phyloP scores from a whole-genome alignment of 768 basidiomycete species.

The Tylopilus rubrobrunneus region DNA sequence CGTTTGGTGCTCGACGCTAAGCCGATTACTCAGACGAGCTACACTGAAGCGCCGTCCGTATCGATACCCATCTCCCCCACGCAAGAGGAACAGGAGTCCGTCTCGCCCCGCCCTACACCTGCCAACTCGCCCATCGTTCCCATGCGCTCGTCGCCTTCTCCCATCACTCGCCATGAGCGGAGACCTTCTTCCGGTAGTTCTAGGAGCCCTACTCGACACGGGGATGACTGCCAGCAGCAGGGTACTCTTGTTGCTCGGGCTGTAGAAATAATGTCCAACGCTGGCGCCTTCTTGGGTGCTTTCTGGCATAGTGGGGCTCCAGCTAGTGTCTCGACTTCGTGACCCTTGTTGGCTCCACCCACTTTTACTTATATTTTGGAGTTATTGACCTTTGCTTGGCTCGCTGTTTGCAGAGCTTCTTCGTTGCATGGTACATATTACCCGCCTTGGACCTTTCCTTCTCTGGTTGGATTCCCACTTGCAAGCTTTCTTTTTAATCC shows the following conservation, averaged over 20 bases:
- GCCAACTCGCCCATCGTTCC: conserved; percentile 54
- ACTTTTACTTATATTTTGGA: conserved; percentile 32
- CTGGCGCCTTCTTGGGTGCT: conserved; percentile 70
- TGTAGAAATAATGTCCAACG: conserved; percentile 76
- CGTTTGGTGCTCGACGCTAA: conserved; percentile 28
- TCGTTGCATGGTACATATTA: conserved; percentile 23
- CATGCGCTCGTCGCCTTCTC: conserved; percentile 24
- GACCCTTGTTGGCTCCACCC: background rate
- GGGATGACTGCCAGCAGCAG: conserved; percentile 29
- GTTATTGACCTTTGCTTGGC: conserved; percentile 26
- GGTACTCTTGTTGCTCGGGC: conserved; percentile 56
- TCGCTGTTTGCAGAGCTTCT: background rate
- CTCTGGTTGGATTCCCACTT: conserved; percentile 13
- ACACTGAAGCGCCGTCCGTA: conserved; percentile 16
- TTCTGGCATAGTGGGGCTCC: conserved; percentile 42
- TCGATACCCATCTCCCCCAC: conserved; percentile 24
- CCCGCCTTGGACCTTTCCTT: conserved; percentile 20
- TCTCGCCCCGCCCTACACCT: conserved; percentile 51
- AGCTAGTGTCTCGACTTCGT: conserved; percentile 19
- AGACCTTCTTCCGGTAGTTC: conserved; percentile 17
- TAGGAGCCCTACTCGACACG: conserved; percentile 24
- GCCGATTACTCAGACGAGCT: conserved; percentile 25
- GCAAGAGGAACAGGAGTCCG: conserved; percentile 35
- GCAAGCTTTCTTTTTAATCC: conserved; percentile 5
- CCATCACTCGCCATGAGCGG: conserved; percentile 12